phyloP scores from a whole-genome alignment of 1,284 basidiomycete species.

The Trichosporon sp. region DNA sequence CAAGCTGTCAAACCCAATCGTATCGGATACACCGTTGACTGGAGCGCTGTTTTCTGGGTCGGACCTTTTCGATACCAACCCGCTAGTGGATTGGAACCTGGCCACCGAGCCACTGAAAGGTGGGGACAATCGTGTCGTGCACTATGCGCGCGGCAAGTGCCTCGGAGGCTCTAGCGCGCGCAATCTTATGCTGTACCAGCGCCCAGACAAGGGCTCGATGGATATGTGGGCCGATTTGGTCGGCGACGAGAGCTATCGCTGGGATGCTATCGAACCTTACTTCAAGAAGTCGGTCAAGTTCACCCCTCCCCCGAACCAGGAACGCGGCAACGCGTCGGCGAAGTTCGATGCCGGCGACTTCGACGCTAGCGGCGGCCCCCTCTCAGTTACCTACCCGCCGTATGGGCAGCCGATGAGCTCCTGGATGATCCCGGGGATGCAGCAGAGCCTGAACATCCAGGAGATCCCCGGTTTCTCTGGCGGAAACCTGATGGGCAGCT shows the following conservation, averaged over 20 bases:
- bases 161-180: conserved; percentile 20
- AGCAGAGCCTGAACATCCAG: conserved; percentile 3
- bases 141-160: conserved; percentile 26
- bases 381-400: conserved; percentile 18
- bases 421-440: not conserved
- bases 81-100: conserved; percentile 23
- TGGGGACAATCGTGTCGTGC: not conserved
- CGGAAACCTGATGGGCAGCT: conserved; percentile 19
- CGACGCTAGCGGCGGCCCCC: not conserved
- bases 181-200: conserved; percentile 22
- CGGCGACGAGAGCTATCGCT: conserved; percentile 18
- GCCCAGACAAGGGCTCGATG: conserved; percentile 14
- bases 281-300: conserved; percentile 19
- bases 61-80: conserved; percentile 8
- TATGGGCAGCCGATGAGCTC: conserved; percentile 12
- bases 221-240: conserved; percentile 15
- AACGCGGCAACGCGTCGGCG: not conserved
- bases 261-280: not conserved
- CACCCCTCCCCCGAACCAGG: not conserved
- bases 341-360: not conserved
- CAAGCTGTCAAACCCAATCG: conserved; percentile 14
- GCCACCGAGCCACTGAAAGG: conserved; percentile 21
- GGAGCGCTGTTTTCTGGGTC: conserved; percentile 6
- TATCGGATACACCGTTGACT: not conserved
- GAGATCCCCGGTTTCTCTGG: not conserved